Evolutionary conservation across 2,329 filamentous ascomycete genomes (phyloP).

Genomic region (Cladosporium oxysporum): DNA sequence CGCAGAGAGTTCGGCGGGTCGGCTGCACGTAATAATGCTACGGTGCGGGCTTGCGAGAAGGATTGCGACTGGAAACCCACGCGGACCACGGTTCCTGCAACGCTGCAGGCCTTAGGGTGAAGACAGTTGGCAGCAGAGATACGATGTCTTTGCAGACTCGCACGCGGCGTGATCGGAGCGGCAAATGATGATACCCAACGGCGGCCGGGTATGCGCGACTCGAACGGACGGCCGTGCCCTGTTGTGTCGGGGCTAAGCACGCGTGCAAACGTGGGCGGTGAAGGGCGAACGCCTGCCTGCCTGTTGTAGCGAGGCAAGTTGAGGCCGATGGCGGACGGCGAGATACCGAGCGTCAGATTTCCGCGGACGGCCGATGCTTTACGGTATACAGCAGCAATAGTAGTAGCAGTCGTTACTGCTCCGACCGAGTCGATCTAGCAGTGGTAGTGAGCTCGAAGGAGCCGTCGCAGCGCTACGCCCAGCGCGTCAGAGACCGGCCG

Average conservation of each 20-base stretch:
- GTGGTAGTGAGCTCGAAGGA: not conserved
- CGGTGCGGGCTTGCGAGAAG: not conserved
- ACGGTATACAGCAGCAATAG: not conserved
- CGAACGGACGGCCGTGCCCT: constrained; percentile 12
- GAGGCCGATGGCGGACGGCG: not conserved
- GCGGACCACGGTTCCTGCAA: constrained; percentile 20
- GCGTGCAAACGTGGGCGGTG: constrained; percentile 13
- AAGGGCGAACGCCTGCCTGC: constrained; percentile 1
- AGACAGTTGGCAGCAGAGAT: constrained; percentile 14
- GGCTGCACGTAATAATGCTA: not conserved
- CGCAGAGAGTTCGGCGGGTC: constrained; percentile 3
- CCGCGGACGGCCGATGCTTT: not conserved
- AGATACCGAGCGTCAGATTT: not conserved
- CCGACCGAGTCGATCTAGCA: not conserved
- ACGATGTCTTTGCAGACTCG: constrained; percentile 14
- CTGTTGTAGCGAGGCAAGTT: constrained; percentile 1
- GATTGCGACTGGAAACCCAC: constrained; percentile 14
- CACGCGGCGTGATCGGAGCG: constrained; percentile 17
- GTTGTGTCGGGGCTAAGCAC: constrained; percentile 11
- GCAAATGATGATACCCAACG: constrained; percentile 19
- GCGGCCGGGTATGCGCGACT: constrained; percentile 10
- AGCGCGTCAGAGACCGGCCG: constrained; percentile 3
- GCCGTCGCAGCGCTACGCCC: constrained; percentile 14
- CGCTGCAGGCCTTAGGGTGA: constrained; percentile 20
- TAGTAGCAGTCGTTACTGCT: not conserved